phyloP scores from a whole-genome alignment of 345 rosid genomes.

The Syzygium oleosum region DNA sequence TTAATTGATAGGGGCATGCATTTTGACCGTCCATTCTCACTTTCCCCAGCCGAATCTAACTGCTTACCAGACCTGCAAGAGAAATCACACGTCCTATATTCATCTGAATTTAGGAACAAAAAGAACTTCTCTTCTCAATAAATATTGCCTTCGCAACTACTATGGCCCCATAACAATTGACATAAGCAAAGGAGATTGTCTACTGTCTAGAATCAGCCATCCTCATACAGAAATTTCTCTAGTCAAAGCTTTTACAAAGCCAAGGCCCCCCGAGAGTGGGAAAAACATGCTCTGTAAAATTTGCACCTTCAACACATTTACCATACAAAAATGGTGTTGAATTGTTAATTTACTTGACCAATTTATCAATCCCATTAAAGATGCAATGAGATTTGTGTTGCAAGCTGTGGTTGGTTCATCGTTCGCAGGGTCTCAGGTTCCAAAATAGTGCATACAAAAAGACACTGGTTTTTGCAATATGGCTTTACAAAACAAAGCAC shows the following conservation, averaged over 20 bases:
- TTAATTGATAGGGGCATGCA: slow-evolving; percentile 55
- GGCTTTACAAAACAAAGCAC: neutral
- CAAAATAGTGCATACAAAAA: neutral
- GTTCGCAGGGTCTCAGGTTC: neutral
- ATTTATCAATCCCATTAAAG: neutral
- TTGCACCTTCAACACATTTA: neutral
- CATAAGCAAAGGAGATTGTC: neutral
- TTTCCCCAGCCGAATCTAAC: slow-evolving; percentile 36
- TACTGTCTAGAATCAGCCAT: neutral
- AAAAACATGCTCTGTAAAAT: neutral
- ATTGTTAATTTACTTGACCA: neutral
- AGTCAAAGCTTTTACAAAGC: neutral
- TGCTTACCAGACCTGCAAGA: slow-evolving; percentile 47
- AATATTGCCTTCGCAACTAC: neutral
- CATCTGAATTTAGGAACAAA: neutral
- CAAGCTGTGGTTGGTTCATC: neutral
- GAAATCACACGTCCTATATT: neutral
- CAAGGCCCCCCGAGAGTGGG: neutral
- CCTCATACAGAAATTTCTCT: neutral
- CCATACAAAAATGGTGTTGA: neutral
- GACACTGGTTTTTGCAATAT: neutral
- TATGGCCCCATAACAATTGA: neutral
- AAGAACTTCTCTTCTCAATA: neutral
- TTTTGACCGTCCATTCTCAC: slow-evolving; percentile 40
- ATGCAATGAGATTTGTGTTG: neutral